phyloP scores from a whole-genome alignment of 352 stramenopile species.

The Phytophthora meadii region DNA sequence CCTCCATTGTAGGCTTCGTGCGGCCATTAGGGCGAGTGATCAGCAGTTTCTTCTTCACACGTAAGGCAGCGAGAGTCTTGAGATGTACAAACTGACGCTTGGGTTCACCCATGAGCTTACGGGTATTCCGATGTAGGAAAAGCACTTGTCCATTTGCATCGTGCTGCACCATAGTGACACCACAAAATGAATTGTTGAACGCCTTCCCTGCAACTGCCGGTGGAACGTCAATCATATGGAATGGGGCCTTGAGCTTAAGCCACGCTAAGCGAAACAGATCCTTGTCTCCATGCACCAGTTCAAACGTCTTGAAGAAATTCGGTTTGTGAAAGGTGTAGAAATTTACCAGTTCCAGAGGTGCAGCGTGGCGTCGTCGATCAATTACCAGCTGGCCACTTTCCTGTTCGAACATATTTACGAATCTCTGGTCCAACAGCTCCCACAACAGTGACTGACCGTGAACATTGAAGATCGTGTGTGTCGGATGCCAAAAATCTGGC shows the following conservation, averaged over 20 bases:
- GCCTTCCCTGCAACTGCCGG: constrained; percentile 51
- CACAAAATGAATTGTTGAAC: constrained; percentile 55
- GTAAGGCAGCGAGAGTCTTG: constrained; percentile 18
- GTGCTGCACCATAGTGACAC: constrained; percentile 60
- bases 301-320: constrained; percentile 39
- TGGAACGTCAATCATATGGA: constrained; percentile 55
- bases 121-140: constrained; percentile 66
- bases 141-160: constrained; percentile 42
- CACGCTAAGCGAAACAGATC: constrained; percentile 69
- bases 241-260: constrained; percentile 54
- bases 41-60: constrained; percentile 22
- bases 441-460: constrained; percentile 59
- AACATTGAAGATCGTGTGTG: constrained; percentile 70
- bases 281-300: constrained; percentile 63
- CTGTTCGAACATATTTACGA: constrained; percentile 76
- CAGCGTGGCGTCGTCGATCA: constrained; percentile 45
- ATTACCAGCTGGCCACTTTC: constrained; percentile 71
- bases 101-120: constrained; percentile 39
- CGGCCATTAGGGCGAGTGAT: constrained; percentile 8
- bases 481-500: constrained; percentile 76
- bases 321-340: constrained; percentile 57
- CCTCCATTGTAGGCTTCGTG: constrained; percentile 19
- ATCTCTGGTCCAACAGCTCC: constrained; percentile 52
- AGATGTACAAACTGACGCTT: constrained; percentile 17
- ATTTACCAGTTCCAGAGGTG: constrained; percentile 41